These are phyloP conservation scores for Fraxinus platypoda DNA, from an alignment of 305 asterid species.

Conservation along the genomic window DNA sequence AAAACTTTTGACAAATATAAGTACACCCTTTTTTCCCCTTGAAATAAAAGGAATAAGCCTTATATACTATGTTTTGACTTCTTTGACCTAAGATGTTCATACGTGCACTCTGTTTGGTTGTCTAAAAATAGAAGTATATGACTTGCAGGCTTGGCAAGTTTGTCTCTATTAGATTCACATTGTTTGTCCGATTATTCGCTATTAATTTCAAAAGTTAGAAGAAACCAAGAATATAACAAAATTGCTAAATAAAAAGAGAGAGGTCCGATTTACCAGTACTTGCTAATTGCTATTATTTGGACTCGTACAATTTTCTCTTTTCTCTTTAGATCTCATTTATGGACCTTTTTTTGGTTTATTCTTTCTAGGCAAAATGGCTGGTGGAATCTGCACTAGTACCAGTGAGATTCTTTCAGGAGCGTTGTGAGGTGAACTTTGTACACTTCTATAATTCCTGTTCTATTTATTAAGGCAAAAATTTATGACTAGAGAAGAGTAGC, in stretches of 20 bases:
- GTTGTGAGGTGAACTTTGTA: conserved; percentile 67
- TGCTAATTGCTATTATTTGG: neutral
- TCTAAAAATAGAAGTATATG: neutral
- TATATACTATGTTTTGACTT: neutral
- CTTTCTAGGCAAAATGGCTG: conserved; percentile 84
- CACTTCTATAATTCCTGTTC: conserved; percentile 4
- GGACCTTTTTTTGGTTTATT: conserved; percentile 14
- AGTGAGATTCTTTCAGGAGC: conserved; percentile 90
- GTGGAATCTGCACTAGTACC: conserved; percentile 96
- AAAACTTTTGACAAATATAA: neutral
- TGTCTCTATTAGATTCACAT: neutral
- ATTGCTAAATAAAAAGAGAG: neutral
- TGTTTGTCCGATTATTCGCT: neutral
- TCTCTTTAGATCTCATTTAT: conserved; percentile 7
- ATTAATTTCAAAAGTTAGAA: neutral
- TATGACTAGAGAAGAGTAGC: conserved; percentile 14
- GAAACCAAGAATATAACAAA: neutral
- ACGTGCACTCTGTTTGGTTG: neutral
- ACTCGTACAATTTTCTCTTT: neutral
- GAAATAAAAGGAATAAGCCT: neutral
- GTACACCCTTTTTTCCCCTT: neutral
- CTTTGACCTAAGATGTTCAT: neutral
- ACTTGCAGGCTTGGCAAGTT: neutral
- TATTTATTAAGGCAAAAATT: neutral
- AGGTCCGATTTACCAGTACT: neutral